Conservation (phyloP, 805 yeast species). For the Barnettozyma pratensis region DNA sequence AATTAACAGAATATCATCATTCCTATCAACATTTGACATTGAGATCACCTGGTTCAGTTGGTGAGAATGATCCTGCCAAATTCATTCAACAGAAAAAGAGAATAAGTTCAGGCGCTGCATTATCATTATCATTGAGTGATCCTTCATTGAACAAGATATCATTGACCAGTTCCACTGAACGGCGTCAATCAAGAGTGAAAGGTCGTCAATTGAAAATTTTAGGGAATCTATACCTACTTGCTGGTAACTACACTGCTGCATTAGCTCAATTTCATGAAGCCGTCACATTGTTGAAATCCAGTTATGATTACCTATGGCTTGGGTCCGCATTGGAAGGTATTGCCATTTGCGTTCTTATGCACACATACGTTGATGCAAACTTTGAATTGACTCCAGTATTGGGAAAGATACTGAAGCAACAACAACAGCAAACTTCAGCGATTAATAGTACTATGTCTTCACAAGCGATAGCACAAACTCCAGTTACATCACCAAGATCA, state of each 20-base stretch:
- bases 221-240: slow-evolving; percentile 72
- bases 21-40: slow-evolving; percentile 76
- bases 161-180: slow-evolving; percentile 28
- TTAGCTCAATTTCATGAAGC: slow-evolving; percentile 73
- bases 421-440: slow-evolving; percentile 24
- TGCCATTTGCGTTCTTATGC: slow-evolving; percentile 57
- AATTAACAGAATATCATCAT: slow-evolving; percentile 63
- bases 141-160: slow-evolving; percentile 32
- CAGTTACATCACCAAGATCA: slow-evolving; percentile 47
- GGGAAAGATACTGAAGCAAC: slow-evolving; percentile 23
- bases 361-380: slow-evolving; percentile 51
- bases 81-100: slow-evolving; percentile 36
- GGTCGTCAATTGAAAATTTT: slow-evolving; percentile 74
- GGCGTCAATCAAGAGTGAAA: slow-evolving; percentile 41
- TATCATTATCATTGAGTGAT: slow-evolving; percentile 19
- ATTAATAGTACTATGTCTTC: slow-evolving; percentile 5
- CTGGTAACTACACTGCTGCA: slow-evolving; percentile 76
- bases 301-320: slow-evolving; percentile 80
- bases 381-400: slow-evolving; percentile 35
- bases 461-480: slow-evolving; percentile 20
- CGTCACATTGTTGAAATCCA: slow-evolving; percentile 46
- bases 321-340: slow-evolving; percentile 85
- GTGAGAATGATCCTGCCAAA: slow-evolving; percentile 41
- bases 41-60: slow-evolving; percentile 71
- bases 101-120: slow-evolving; percentile 25